Percentiles rank a stretch among this genome's conserved stretches.
Evolutionary conservation across 257 asterid genomes (phyloP).

Genomic region (Jacaranda copaia): DNA sequence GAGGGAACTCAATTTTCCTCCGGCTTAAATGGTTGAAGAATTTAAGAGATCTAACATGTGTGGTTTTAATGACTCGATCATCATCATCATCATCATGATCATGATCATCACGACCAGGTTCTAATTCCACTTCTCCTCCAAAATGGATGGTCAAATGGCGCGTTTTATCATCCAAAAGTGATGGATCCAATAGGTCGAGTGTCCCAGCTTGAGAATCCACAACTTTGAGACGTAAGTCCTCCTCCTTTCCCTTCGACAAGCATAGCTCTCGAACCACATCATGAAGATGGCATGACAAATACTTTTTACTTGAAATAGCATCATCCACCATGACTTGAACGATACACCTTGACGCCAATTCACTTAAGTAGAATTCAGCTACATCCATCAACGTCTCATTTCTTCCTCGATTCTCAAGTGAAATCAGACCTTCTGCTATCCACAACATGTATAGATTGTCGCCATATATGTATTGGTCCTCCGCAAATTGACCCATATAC

Average conservation of each 20-base stretch:
- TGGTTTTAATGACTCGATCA: too few relatives aligned
- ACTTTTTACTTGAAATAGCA: neutral
- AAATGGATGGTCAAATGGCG: slow-evolving; percentile 21
- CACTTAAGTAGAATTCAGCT: slow-evolving; percentile 19
- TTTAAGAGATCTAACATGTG: slow-evolving; percentile 22
- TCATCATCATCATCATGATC: neutral
- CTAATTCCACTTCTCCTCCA: slow-evolving; percentile 15
- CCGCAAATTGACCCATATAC: slow-evolving; percentile 18
- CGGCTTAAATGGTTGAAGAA: neutral
- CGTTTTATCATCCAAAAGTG: slow-evolving; percentile 1
- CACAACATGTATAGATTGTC: slow-evolving; percentile 11
- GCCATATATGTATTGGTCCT: slow-evolving; percentile 13
- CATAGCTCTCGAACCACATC: slow-evolving; percentile 26
- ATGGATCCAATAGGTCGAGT: neutral
- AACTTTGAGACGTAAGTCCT: slow-evolving; percentile 20
- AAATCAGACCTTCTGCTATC: slow-evolving; percentile 34
- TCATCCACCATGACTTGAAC: slow-evolving; percentile 11
- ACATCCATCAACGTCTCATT: slow-evolving; percentile 7
- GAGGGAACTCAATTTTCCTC: slow-evolving; percentile 6
- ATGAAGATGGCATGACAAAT: slow-evolving; percentile 20
- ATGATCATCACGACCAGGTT: neutral
- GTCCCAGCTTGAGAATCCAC: slow-evolving; percentile 3
- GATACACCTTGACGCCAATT: slow-evolving; percentile 16
- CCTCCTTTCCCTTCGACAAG: slow-evolving; percentile 18
- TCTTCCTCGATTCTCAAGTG: slow-evolving; percentile 1